Base-by-base conservation (phyloP, 495 filamentous ascomycete species). In the Annulohypoxylon moriforme region DNA sequence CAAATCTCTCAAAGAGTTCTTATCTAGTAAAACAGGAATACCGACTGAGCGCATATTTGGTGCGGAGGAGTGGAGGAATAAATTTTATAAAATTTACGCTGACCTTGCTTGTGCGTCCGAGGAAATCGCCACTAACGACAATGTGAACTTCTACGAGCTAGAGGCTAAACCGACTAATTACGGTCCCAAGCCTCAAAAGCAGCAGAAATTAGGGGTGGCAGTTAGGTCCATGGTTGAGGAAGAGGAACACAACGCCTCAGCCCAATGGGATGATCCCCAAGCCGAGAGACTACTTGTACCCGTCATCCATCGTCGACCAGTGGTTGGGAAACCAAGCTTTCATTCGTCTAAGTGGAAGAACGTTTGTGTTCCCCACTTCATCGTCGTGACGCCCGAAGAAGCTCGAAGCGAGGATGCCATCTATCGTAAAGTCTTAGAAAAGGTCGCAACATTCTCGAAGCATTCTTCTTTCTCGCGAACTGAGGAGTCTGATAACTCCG, bases 1-100 rank as follows among this genome's bases (percentile, higher is more conserved):
- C 64, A 88, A 86, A 69, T 78, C 81, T 1, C 78, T 98, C 67
- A 97, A 96, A 73, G 87, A 95, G 60, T 90, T 90, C 67, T 79
- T 98, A 18, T 92, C 89, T 7, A 85, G 83, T 34, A 90, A 90
- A 64, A 87, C 92, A 46, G 88, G 87, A 8, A 81, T 89, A 13
- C 82, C 86, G 3, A 76, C 86, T 4, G 84, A 87, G 49, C 81
- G 87, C 61, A 81, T 97, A 8, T 86, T 96, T 74, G 89, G 88
- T 10, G 88, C 88, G 7, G 96, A 99, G 66, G 87, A 95, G 24
- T 96, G 91, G 77, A 90, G 89, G 68, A 79, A 83, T 60, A 92
- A 89, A 64, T 95, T 98, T 79, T 98, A 92, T 82, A 93, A 91
- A 72, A 83, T 90, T 16, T 96, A 94, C 68, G 86, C 92, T 9